Percentiles rank a stretch among this genome's conserved stretches.
These are phyloP conservation scores for Cytospora paraplurivora DNA, from an alignment of 2,329 filamentous ascomycete genomes.

Conservation along the genomic window DNA sequence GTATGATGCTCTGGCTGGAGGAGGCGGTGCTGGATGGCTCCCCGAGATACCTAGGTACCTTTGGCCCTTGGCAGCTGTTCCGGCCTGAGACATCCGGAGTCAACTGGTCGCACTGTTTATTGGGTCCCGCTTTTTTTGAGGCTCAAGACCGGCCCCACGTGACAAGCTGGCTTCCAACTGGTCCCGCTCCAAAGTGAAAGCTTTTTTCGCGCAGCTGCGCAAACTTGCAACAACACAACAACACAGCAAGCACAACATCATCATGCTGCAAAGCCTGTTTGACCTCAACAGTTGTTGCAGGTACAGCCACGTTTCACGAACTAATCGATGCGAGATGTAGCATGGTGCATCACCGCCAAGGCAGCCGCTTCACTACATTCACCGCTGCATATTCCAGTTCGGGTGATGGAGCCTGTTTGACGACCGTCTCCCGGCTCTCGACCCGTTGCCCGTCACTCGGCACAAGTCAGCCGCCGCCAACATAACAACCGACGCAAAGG, in stretches of 20 bases:
- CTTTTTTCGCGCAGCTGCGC: constrained; percentile 14
- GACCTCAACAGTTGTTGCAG: constrained; percentile 15
- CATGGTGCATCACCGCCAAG: not conserved
- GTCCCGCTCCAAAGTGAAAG: constrained; percentile 10
- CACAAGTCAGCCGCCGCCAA: no score
- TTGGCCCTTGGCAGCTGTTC: constrained; percentile 2
- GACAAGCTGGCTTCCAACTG: constrained; percentile 9
- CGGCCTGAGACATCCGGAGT: not conserved
- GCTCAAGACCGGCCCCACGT: constrained; percentile 26
- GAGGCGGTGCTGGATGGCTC: not conserved
- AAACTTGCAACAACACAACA: not conserved
- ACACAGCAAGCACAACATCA: not conserved
- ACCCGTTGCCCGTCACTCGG: no score
- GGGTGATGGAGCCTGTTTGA: no score
- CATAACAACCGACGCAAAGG: no score
- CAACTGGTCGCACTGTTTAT: constrained; percentile 1
- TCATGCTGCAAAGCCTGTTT: not conserved
- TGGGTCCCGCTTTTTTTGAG: constrained; percentile 25
- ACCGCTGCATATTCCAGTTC: not conserved
- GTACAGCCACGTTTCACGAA: constrained; percentile 25
- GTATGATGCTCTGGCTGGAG: not conserved
- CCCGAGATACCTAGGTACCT: constrained; percentile 5
- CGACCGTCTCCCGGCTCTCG: no score
- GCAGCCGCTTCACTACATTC: not conserved
- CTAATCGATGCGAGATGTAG: constrained; percentile 19